Percentiles rank a stretch among this genome's conserved stretches.
phyloP scores from a whole-genome alignment of 1,139 yeast species.

The Hyphopichia burtonii region DNA sequence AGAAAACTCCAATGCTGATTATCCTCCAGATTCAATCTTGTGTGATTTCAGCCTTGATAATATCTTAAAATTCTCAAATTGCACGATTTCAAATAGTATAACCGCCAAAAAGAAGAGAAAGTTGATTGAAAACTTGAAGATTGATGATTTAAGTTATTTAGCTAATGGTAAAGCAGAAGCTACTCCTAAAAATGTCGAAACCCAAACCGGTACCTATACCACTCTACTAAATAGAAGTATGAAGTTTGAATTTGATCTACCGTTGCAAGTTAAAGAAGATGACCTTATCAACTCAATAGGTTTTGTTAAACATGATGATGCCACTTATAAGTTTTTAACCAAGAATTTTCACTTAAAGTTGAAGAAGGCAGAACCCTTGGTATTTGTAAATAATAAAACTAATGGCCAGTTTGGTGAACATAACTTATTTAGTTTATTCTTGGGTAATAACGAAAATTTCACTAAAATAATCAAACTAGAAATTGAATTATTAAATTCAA shows the following conservation, averaged over 20 bases:
- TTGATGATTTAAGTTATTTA: background rate
- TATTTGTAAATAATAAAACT: background rate
- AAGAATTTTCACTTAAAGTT: background rate
- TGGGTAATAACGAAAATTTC: background rate
- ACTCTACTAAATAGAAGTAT: background rate
- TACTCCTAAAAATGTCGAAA: no score
- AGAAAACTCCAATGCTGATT: no score
- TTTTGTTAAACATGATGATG: background rate
- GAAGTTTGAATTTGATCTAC: background rate
- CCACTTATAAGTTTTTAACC: background rate
- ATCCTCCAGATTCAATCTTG: background rate
- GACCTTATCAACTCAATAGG: background rate
- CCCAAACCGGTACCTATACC: background rate
- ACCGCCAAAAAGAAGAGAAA: background rate
- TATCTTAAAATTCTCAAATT: background rate
- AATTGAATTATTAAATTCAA: constrained; percentile 1
- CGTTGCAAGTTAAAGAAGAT: background rate
- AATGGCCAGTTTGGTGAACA: background rate
- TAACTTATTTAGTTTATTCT: background rate
- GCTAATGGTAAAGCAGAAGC: background rate
- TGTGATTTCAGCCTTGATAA: background rate
- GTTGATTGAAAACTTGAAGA: background rate
- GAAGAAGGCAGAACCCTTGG: background rate
- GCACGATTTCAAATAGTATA: background rate
- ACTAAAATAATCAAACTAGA: background rate